Evolutionary conservation across 768 basidiomycete species (phyloP), one percentile per base, ranked within the genome.

Genomic region (Gautieria morchelliformis): DNA sequence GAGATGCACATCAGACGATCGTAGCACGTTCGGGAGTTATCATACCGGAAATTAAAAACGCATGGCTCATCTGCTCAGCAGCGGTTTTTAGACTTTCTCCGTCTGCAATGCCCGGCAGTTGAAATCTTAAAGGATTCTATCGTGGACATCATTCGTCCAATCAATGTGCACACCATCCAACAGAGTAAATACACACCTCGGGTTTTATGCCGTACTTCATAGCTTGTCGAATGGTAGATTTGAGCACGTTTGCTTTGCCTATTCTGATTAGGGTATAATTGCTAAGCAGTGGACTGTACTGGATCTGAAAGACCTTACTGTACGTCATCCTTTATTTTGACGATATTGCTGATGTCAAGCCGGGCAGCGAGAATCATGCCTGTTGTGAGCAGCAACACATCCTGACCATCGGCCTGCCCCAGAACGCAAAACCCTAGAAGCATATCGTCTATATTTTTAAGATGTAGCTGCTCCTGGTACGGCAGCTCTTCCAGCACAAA

Each of bases 211-310:
- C 86, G 65, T 89, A 90, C 35, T 90, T 65, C 60, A 91, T 89
- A 11, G 88, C 89, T 65, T 91, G 87, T 46, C 82, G 87, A 83
- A 92, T 84, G 24, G 82, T 87, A 9, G 85, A 83, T 68, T 85
- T 85, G 66, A 90, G 80, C 24, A 91, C 71, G 58, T 79, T 78
- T 2, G 85, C 81, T 44, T 73, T 78, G 59, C 83, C 89, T 56
- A 75, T 81, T 52, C 83, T 86, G 56, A 15, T n/a, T 22, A 24
- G 32, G 44, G 35, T n/a, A 35, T 48, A 17, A 24, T 5, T 44
- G 6, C 35, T 53, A 40, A 20, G 30, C 32, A 39, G 9, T 30
- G 1, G 8, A 14, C 4, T 1, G 8, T 6, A 10, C 35, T 3
- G 27, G 37, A 39, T 52, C 19, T 35, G 33, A 19, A 19, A 20